These are phyloP conservation scores for Trichoderma orchidacearum DNA, from an alignment of 495 filamentous ascomycete genomes.

Conservation along the genomic window DNA sequence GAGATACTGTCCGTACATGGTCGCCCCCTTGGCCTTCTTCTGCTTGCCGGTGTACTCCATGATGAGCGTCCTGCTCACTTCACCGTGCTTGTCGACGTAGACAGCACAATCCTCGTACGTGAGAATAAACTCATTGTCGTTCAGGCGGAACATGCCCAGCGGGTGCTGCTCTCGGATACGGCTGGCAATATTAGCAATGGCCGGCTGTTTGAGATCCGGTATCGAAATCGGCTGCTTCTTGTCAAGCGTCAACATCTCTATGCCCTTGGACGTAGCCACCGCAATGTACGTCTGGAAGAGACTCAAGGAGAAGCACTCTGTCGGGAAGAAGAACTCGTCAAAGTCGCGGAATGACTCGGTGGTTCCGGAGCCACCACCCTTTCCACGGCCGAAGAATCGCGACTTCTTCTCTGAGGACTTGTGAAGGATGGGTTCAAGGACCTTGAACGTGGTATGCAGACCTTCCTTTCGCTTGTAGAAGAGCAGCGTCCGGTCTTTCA, in stretches of 20 bases:
- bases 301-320: slow-evolving; percentile 91
- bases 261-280: slow-evolving; percentile 79
- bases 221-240: slow-evolving; percentile 89
- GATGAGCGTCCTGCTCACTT: slow-evolving; percentile 80
- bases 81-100: slow-evolving; percentile 96
- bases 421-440: slow-evolving; percentile 88
- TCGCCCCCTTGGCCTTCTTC: slow-evolving; percentile 55
- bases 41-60: slow-evolving; percentile 96
- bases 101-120: slow-evolving; percentile 90
- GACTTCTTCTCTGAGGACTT: slow-evolving; percentile 67
- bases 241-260: slow-evolving; percentile 91
- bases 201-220: slow-evolving; percentile 65
- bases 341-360: slow-evolving; percentile 97
- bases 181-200: slow-evolving; percentile 64
- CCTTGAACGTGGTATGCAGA: slow-evolving; percentile 84
- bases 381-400: slow-evolving; percentile 45
- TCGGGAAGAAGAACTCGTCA: slow-evolving; percentile 96
- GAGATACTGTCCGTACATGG: slow-evolving; percentile 71
- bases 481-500: slow-evolving; percentile 90
- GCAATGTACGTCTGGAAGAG: slow-evolving; percentile 89
- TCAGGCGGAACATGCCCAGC: slow-evolving; percentile 92
- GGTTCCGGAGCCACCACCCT: slow-evolving; percentile 39
- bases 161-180: slow-evolving; percentile 71
- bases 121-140: slow-evolving; percentile 85
- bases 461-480: slow-evolving; percentile 96